Evolutionary conservation across 139 green algal species (phyloP).

Genomic region (Chlorella vulgaris): DNA sequence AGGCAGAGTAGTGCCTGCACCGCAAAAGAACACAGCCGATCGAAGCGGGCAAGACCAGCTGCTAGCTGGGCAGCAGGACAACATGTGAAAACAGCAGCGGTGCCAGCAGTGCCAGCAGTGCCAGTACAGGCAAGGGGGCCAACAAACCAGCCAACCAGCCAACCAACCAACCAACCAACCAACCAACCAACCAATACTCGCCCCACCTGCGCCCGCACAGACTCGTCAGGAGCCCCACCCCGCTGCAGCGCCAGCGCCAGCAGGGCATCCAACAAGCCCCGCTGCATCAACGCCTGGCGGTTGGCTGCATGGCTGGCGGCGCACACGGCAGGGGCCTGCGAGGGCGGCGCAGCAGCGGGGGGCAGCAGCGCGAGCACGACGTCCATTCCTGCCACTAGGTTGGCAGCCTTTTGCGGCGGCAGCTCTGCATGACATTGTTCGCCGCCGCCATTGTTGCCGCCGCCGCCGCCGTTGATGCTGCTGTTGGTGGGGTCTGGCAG

Average conservation of each 20-base stretch:
- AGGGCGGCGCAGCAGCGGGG: neutral
- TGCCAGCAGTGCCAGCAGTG: no score
- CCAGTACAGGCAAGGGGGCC: no score
- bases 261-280: slow-evolving; percentile 8
- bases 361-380: slow-evolving; percentile 26
- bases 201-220: slow-evolving; percentile 15
- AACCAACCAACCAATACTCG: no score
- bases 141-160: no score
- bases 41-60: no score
- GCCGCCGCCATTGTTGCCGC: no score
- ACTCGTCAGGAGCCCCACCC: slow-evolving; percentile 2
- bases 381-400: slow-evolving; percentile 18
- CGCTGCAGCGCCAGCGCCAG: slow-evolving; percentile 12
- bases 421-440: neutral
- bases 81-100: no score
- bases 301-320: slow-evolving; percentile 6
- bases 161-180: no score
- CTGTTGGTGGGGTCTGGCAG: neutral
- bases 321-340: neutral
- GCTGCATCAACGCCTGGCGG: slow-evolving; percentile 26
- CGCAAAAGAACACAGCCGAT: neutral
- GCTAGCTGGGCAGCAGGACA: no score
- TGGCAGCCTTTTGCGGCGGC: slow-evolving; percentile 17
- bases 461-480: no score
- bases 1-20: slow-evolving; percentile 24